These are phyloP conservation scores for Ophiostoma pallidulum DNA, from an alignment of 2,329 filamentous ascomycete species.

Conservation along the genomic window DNA sequence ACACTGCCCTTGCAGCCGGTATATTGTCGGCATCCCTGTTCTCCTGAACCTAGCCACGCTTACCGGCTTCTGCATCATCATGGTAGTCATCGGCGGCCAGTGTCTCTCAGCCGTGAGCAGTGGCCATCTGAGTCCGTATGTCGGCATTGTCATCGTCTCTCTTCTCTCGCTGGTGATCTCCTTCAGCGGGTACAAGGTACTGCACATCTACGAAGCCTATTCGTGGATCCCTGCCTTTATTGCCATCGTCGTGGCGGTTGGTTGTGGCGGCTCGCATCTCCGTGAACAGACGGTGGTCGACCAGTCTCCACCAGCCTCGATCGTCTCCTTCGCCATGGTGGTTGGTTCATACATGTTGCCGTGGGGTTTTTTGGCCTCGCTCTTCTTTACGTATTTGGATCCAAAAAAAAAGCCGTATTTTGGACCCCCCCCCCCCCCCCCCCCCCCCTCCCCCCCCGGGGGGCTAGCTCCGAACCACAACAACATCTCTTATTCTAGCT, in stretches of 20 bases:
- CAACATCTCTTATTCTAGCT: neutral
- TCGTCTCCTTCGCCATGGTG: constrained; percentile 46
- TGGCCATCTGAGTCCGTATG: constrained; percentile 39
- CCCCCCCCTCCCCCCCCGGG: neutral
- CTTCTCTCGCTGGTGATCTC: constrained; percentile 15
- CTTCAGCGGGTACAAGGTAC: constrained; percentile 16
- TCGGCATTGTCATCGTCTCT: constrained; percentile 49
- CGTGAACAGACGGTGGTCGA: constrained; percentile 20
- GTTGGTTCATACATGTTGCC: constrained; percentile 56
- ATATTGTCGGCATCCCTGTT: constrained; percentile 49
- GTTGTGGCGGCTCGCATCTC: constrained; percentile 14
- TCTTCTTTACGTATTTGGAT: constrained; percentile 52
- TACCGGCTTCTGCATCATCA: constrained; percentile 54
- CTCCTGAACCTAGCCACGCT: constrained; percentile 54
- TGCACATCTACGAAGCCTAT: constrained; percentile 18
- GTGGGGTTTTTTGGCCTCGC: constrained; percentile 48
- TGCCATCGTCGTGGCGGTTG: constrained; percentile 15
- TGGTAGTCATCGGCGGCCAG: constrained; percentile 51
- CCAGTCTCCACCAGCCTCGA: constrained; percentile 25
- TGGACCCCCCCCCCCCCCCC: too few species aligned
- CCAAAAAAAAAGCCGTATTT: constrained; percentile 23
- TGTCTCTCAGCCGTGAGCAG: constrained; percentile 45
- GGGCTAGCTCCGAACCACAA: neutral
- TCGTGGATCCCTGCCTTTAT: constrained; percentile 17
- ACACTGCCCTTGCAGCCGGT: constrained; percentile 30